phyloP scores from a whole-genome alignment of 768 basidiomycete genomes.

The Vishniacozyma victoriae region DNA sequence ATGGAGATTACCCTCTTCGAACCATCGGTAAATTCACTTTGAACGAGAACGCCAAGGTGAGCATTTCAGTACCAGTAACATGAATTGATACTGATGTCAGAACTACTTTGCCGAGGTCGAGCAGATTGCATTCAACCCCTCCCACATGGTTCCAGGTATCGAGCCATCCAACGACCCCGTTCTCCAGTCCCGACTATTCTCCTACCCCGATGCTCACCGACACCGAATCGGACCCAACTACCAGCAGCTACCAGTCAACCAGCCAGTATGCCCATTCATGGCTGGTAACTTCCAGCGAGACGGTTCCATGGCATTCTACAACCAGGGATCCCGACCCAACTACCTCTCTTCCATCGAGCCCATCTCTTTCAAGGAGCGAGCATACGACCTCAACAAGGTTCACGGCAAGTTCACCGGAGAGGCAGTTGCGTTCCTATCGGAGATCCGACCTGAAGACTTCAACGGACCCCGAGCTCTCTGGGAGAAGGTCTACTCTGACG shows the following conservation, averaged over 20 bases:
- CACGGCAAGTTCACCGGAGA: conserved; percentile 71
- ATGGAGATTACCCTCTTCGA: conserved; percentile 48
- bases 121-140: conserved; percentile 52
- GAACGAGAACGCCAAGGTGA: conserved; percentile 47
- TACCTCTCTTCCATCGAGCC: conserved; percentile 74
- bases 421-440: conserved; percentile 53
- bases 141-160: conserved; percentile 78
- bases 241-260: conserved; percentile 78
- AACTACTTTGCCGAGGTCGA: conserved; percentile 49
- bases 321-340: conserved; percentile 79
- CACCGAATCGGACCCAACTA: conserved; percentile 51
- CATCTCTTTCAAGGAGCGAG: conserved; percentile 56
- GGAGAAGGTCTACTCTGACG: conserved; percentile 48
- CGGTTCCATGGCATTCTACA: conserved; percentile 62
- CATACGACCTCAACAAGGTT: conserved; percentile 34
- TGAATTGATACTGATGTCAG: conserved; percentile 9
- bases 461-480: conserved; percentile 48
- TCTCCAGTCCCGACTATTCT: conserved; percentile 88
- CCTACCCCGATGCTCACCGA: conserved; percentile 56
- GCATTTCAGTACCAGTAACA: conserved; percentile 1
- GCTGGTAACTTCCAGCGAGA: conserved; percentile 86
- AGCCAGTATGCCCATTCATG: conserved; percentile 59
- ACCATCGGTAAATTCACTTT: conserved; percentile 48
- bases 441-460: conserved; percentile 67
- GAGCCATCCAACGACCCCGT: conserved; percentile 89